phyloP scores from a whole-genome alignment of 73 alveolate genomes.

The Tetrahymena elliotti region DNA sequence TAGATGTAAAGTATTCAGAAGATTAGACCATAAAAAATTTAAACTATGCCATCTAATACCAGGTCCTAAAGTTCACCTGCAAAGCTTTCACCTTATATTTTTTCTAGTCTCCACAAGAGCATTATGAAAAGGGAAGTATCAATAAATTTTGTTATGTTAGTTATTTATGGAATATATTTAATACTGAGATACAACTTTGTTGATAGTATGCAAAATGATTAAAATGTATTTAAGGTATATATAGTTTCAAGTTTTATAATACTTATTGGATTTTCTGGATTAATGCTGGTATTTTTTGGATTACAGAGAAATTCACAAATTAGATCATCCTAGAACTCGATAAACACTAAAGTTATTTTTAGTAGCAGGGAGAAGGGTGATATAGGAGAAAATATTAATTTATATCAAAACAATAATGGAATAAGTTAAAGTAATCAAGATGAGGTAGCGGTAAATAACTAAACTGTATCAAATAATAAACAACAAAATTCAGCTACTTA shows the following conservation, averaged over 20 bases:
- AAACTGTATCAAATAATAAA: no score
- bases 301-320: not conserved
- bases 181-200: not conserved
- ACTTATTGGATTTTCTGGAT: not conserved
- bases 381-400: not conserved
- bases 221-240: not conserved
- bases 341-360: not conserved
- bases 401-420: not conserved
- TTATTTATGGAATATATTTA: not conserved
- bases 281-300: not conserved
- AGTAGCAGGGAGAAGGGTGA: not conserved
- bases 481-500: not conserved
- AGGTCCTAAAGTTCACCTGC: not conserved
- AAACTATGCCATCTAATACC: not conserved
- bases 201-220: not conserved
- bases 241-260: not conserved
- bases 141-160: not conserved
- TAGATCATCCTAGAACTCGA: not conserved
- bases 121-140: not conserved
- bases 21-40: not conserved
- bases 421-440: not conserved
- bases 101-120: not conserved
- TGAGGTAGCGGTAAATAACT: no score
- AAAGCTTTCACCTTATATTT: not conserved
- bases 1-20: not conserved